Conservation (phyloP, 78 protist genomes). For the Anaeramoeba flamelloides region DNA sequence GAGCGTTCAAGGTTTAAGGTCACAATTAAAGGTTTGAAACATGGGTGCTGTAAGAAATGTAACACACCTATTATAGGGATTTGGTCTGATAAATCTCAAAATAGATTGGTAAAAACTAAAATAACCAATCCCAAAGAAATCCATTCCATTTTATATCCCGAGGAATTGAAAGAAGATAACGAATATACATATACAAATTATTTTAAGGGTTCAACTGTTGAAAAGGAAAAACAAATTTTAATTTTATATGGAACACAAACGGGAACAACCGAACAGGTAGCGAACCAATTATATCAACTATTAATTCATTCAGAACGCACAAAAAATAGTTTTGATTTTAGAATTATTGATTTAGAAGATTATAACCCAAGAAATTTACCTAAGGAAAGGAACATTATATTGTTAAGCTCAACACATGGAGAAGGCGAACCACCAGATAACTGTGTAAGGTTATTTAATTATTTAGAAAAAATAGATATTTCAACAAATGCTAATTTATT, state of each 20-base stretch:
- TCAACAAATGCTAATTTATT: background rate
- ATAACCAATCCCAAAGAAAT: background rate
- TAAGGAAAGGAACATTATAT: background rate
- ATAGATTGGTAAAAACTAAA: background rate
- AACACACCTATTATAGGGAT: background rate
- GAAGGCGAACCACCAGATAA: conserved; percentile 1
- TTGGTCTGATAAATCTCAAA: background rate
- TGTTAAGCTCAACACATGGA: background rate
- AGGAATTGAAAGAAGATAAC: background rate
- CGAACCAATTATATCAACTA: background rate
- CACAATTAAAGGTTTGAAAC: background rate
- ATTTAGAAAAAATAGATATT: background rate
- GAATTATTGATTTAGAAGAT: background rate
- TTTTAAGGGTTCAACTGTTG: background rate
- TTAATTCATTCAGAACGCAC: background rate
- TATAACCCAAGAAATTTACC: background rate
- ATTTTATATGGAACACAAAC: background rate
- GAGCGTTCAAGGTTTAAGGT: background rate
- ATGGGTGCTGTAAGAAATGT: background rate
- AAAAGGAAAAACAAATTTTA: background rate
- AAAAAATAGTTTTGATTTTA: background rate
- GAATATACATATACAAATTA: background rate
- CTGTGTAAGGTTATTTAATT: background rate
- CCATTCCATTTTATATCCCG: background rate
- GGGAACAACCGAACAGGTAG: background rate